These are phyloP conservation scores for Debaryomyces udenii DNA, from an alignment of 1,139 yeast species.

Conservation along the genomic window DNA sequence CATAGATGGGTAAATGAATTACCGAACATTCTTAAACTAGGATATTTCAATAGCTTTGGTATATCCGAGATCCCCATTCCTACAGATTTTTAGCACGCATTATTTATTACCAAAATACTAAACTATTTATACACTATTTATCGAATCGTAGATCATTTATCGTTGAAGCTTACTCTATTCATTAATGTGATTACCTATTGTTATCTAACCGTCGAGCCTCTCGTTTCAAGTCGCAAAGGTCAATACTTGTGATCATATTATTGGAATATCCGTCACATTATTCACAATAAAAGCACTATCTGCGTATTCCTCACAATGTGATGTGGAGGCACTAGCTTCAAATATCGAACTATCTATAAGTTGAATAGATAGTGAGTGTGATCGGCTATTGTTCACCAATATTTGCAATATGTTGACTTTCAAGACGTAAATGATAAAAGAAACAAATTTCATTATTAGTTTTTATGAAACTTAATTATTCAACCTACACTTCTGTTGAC, in stretches of 20 bases:
- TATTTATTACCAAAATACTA: no score
- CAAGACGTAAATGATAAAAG: constrained; percentile 38
- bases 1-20: constrained; percentile 37
- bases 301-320: constrained; percentile 24
- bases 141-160: no score
- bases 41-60: constrained; percentile 32
- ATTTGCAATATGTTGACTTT: constrained; percentile 43
- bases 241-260: constrained; percentile 11
- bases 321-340: constrained; percentile 35
- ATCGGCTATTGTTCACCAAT: constrained; percentile 39
- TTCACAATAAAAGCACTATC: constrained; percentile 25
- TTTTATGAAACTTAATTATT: not conserved
- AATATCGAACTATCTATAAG: constrained; percentile 42
- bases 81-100: constrained; percentile 6
- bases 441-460: constrained; percentile 34
- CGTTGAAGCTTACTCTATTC: no score
- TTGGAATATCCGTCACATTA: constrained; percentile 38
- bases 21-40: constrained; percentile 28
- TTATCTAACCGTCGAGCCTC: no score
- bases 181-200: no score
- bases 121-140: no score
- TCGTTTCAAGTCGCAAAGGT: no score
- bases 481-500: not conserved
- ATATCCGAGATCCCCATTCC: constrained; percentile 16
- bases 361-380: constrained; percentile 34